These are phyloP conservation scores for Suillus hirtellus DNA, from an alignment of 768 basidiomycete species.

Conservation along the genomic window DNA sequence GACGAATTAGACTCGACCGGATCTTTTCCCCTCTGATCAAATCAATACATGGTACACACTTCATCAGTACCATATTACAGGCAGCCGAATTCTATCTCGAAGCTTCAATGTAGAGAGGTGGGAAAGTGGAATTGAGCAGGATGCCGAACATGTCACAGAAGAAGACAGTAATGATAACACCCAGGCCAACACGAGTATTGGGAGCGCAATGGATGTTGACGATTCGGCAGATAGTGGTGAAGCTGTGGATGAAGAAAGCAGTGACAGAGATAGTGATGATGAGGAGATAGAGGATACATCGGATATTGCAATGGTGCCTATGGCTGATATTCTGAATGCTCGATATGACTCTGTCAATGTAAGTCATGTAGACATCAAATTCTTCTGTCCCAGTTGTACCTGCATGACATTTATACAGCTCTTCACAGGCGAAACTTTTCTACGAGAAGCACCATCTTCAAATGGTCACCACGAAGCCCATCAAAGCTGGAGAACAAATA, in stretches of 20 bases:
- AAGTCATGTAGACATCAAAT: constrained; percentile 23
- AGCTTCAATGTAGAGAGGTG: constrained; percentile 83
- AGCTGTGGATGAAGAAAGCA: constrained; percentile 36
- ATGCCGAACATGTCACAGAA: constrained; percentile 26
- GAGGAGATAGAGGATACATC: constrained; percentile 56
- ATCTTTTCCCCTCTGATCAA: constrained; percentile 64
- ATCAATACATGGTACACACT: constrained; percentile 58
- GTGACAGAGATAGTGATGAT: constrained; percentile 43
- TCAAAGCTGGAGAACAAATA: constrained; percentile 83
- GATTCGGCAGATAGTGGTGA: constrained; percentile 16
- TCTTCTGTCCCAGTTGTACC: background rate
- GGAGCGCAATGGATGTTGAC: constrained; percentile 36
- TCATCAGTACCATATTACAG: constrained; percentile 81
- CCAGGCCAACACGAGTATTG: constrained; percentile 15
- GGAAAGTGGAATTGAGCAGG: constrained; percentile 28
- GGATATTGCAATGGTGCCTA: constrained; percentile 88
- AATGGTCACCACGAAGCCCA: constrained; percentile 79
- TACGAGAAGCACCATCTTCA: constrained; percentile 69
- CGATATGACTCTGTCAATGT: constrained; percentile 84
- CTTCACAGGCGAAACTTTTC: constrained; percentile 75
- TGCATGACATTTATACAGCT: constrained; percentile 9
- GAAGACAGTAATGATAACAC: constrained; percentile 44
- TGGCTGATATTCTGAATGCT: constrained; percentile 97
- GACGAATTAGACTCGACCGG: constrained; percentile 54
- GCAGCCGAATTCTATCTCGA: constrained; percentile 88